Evolutionary conservation across 164 flowering plant genomes (phyloP).

Genomic region (Stephania japonica): DNA sequence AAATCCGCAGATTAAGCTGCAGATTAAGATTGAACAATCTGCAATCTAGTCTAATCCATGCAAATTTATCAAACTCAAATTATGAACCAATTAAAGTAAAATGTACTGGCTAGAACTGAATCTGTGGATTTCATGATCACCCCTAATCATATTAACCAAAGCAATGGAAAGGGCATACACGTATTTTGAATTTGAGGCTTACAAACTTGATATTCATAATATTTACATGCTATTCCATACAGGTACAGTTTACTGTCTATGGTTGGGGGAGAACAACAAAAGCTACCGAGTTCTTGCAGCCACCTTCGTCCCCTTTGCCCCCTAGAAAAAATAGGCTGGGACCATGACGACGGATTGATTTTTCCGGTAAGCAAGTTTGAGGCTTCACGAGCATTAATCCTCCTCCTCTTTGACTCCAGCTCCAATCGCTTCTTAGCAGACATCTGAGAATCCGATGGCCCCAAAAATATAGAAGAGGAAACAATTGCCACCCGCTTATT

Average conservation of each 20-base stretch:
- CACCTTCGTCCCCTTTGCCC: neutral
- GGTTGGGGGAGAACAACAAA: neutral
- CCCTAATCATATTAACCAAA: too few species aligned
- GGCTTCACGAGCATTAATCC: slow-evolving; percentile 33
- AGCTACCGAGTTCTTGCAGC: slow-evolving; percentile 16
- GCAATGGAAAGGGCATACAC: too few species aligned
- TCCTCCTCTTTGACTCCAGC: slow-evolving; percentile 74
- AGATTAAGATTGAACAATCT: too few species aligned
- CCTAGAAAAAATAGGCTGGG: slow-evolving; percentile 8
- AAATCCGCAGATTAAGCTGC: too few species aligned
- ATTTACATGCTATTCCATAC: neutral
- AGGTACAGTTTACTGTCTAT: neutral
- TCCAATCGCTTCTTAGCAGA: slow-evolving; percentile 36
- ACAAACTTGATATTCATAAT: neutral
- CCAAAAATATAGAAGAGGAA: slow-evolving; percentile 63
- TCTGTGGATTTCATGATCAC: too few species aligned
- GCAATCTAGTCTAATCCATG: too few species aligned
- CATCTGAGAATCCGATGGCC: slow-evolving; percentile 25
- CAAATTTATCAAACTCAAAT: too few species aligned
- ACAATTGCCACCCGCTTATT: slow-evolving; percentile 73
- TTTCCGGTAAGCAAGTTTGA: slow-evolving; percentile 22
- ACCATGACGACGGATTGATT: slow-evolving; percentile 26
- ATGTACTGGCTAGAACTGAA: too few species aligned
- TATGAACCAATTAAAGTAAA: too few species aligned
- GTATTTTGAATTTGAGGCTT: too few species aligned